These are phyloP conservation scores for Starmerella sp. DNA, from an alignment of 805 yeast species.

Conservation along the genomic window DNA sequence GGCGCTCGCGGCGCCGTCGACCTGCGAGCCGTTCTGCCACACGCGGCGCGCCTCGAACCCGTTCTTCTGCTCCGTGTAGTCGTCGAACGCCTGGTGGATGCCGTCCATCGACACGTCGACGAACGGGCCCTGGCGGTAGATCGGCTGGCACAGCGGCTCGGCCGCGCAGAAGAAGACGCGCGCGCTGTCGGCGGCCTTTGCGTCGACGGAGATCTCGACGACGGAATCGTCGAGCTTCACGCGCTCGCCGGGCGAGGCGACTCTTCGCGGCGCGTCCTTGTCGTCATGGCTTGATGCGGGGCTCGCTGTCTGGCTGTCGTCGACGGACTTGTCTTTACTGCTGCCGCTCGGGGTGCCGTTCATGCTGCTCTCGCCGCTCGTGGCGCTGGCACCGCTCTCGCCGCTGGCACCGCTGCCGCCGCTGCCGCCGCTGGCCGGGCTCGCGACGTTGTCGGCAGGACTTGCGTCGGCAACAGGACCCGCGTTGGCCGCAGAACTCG, in stretches of 20 bases:
- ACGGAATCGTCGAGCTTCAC: neutral
- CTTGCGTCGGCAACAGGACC: neutral
- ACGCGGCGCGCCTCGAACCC: constrained; percentile 21
- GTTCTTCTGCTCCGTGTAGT: constrained; percentile 18
- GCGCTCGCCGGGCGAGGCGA: no score
- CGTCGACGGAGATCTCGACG: constrained; percentile 6
- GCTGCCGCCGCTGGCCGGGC: no score
- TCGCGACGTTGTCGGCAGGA: no score
- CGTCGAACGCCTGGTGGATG: constrained; percentile 23
- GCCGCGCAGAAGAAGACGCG: constrained; percentile 19
- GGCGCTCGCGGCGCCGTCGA: neutral
- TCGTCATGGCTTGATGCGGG: no score
- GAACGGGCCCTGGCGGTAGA: constrained; percentile 24
- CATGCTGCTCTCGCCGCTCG: no score
- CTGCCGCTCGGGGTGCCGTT: no score
- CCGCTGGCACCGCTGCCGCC: no score
- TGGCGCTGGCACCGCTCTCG: no score
- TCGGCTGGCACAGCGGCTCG: constrained; percentile 22
- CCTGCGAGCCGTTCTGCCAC: constrained; percentile 8
- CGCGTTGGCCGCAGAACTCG: neutral
- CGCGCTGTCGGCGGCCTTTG: neutral
- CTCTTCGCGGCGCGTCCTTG: no score
- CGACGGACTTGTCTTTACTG: neutral
- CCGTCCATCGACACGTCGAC: constrained; percentile 22
- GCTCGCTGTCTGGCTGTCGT: neutral